Evolutionary conservation across 2,329 filamentous ascomycete species (phyloP), one percentile per base, ranked within the genome.

Genomic region (Trichophyton rubrum): DNA sequence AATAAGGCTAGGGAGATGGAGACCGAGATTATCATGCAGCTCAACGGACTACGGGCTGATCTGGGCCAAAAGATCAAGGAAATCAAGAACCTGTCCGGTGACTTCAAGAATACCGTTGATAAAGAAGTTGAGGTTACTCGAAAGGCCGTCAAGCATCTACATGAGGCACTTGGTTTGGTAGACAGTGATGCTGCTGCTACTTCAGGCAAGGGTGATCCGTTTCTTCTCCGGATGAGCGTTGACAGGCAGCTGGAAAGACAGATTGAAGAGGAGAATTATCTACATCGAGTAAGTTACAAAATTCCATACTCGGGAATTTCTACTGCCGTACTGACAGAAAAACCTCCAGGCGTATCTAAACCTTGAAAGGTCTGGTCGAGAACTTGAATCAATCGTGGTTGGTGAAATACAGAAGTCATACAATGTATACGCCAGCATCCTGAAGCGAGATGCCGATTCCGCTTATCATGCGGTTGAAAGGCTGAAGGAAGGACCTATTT

Each of bases 351-450:
- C 93, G 8, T 96, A 95, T 69, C 80, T 96, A 58, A 97, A 99
- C 71, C 80, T 99, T 13, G 93, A 99, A 73, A 89, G 84, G 66
- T 97, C 93, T 15, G 93, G 93, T 1, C 87, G 91, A 63, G 93
- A 99, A 74, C 83, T 99, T 1, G 93, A 99, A 74, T 88, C 90
- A 0, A 97, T 99, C 65, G 90, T 99, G 0, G 90, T 99, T 13
- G 90, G 91, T 66, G 93, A 99, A 74, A 95, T 99, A 47, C 93
- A 99, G 71, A 97, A 97, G 73, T 90, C 93, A 0, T 97, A 96
- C 77, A 96, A 93, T 68, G 90, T 91, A 1, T 90, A 96, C 67
- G 89, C 91, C 24, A 88, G 87, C 59, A 95, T 97, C 64, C 78
- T 97, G 63, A 95, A 92, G 77, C 86, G 90, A 55, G 92, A 97